phyloP scores from a whole-genome alignment of 331 rosid genomes.

The Prunus yedoensis region DNA sequence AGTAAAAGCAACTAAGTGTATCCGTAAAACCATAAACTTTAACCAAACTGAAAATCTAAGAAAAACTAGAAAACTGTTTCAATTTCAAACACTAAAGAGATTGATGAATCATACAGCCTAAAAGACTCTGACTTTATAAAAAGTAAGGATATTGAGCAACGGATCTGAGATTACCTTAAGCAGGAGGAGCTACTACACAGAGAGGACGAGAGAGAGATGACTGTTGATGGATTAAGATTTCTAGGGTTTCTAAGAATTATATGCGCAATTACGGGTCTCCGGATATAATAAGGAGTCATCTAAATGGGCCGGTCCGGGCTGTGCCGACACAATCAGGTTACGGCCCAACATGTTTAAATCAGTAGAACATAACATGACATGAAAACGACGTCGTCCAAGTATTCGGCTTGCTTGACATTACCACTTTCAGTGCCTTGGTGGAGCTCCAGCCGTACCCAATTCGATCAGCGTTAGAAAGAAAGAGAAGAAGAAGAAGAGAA shows the following conservation, averaged over 20 bases:
- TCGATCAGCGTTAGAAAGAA: background rate
- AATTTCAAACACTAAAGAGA: background rate
- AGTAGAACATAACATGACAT: background rate
- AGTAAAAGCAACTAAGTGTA: background rate
- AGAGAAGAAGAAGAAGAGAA: slow-evolving; percentile 1
- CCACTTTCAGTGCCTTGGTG: too few relatives aligned
- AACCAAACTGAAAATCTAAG: too few relatives aligned
- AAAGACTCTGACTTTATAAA: background rate
- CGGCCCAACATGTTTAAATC: background rate
- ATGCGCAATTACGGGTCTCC: background rate
- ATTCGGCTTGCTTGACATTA: too few relatives aligned
- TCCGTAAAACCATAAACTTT: background rate
- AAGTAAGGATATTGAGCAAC: background rate
- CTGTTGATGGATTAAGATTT: too few relatives aligned
- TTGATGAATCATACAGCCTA: background rate
- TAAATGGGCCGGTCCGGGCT: background rate
- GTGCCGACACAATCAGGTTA: background rate
- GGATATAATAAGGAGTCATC: background rate
- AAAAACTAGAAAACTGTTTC: too few relatives aligned
- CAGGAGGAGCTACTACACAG: background rate
- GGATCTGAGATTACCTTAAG: background rate
- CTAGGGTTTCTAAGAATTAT: background rate
- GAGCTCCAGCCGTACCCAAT: background rate
- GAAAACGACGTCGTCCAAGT: background rate
- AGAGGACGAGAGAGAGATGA: background rate